Conservation (phyloP, 345 rosid species). For the Angophora floribunda region DNA sequence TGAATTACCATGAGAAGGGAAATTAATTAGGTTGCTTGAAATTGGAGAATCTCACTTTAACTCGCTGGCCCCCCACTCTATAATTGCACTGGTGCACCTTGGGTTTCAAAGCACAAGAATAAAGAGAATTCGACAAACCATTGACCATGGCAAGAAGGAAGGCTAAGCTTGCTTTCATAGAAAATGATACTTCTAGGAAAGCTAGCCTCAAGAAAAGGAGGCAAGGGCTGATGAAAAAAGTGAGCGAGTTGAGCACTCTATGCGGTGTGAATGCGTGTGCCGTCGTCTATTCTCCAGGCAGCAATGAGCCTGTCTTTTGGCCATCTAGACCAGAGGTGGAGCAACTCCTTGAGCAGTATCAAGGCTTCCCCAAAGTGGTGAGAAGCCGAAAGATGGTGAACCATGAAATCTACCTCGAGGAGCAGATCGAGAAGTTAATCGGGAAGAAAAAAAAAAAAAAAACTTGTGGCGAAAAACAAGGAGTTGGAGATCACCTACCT, state of each 20-base stretch:
- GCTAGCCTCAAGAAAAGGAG: conserved; percentile 38
- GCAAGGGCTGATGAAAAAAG: conserved; percentile 32
- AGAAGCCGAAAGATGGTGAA: conserved; percentile 9
- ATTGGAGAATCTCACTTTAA: not conserved
- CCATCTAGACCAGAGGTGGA: conserved; percentile 13
- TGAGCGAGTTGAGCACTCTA: conserved; percentile 24
- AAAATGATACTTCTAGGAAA: conserved; percentile 21
- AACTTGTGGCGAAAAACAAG: not conserved
- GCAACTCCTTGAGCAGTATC: conserved; percentile 4
- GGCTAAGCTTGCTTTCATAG: conserved; percentile 30
- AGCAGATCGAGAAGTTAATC: not conserved
- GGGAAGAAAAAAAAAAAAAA: not conserved
- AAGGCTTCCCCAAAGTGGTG: conserved; percentile 8
- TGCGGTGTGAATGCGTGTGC: conserved; percentile 24
- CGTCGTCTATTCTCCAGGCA: conserved; percentile 25
- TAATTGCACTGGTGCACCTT: not conserved
- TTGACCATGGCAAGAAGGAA: conserved; percentile 34
- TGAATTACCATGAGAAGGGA: not conserved
- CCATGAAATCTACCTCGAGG: not conserved
- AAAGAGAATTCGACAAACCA: not conserved
- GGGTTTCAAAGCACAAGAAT: not conserved
- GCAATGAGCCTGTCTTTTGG: conserved; percentile 19
- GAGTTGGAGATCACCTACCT: not conserved
- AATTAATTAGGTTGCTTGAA: not conserved
- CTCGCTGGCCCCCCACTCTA: not conserved